Conservation (phyloP, 495 filamentous ascomycete genomes). For the Staphylotrichum tortipilum region DNA sequence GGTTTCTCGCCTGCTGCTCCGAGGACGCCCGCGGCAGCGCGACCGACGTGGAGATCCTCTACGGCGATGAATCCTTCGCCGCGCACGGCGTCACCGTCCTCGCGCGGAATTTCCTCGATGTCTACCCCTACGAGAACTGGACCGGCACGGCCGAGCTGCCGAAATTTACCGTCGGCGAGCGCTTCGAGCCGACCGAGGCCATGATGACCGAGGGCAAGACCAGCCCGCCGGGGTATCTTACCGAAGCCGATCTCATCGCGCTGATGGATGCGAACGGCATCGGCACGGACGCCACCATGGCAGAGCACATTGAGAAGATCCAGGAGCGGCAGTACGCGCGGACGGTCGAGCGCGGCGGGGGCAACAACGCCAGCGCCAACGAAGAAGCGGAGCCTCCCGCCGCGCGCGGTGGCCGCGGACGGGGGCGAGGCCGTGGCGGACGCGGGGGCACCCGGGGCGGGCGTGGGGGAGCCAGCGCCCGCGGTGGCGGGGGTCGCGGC, state of each 20-base stretch:
- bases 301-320: slow-evolving; percentile 93
- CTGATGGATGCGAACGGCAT: slow-evolving; percentile 99
- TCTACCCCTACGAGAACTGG: slow-evolving; percentile 96
- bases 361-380: slow-evolving; percentile 20
- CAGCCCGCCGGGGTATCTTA: slow-evolving; percentile 71
- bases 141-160: slow-evolving; percentile 78
- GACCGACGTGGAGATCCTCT: slow-evolving; percentile 75
- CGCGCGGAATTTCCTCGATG: slow-evolving; percentile 85
- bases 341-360: slow-evolving; percentile 43
- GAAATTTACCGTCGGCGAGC: slow-evolving; percentile 64
- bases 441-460: slow-evolving; percentile 38
- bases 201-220: slow-evolving; percentile 85
- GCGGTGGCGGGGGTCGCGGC: slow-evolving; percentile 29
- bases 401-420: slow-evolving; percentile 27
- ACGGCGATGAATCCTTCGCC: slow-evolving; percentile 74
- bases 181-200: slow-evolving; percentile 82
- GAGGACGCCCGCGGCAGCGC: slow-evolving; percentile 81
- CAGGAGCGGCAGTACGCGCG: slow-evolving; percentile 79
- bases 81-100: slow-evolving; percentile 78
- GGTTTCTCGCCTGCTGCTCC: slow-evolving; percentile 93
- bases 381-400: slow-evolving; percentile 28
- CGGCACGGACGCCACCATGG: slow-evolving; percentile 97
- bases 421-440: slow-evolving; percentile 36
- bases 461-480: slow-evolving; percentile 33
- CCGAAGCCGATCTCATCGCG: slow-evolving; percentile 92